Conservation (phyloP, 345 rosid genomes). For the Gynandropsis gynandra region DNA sequence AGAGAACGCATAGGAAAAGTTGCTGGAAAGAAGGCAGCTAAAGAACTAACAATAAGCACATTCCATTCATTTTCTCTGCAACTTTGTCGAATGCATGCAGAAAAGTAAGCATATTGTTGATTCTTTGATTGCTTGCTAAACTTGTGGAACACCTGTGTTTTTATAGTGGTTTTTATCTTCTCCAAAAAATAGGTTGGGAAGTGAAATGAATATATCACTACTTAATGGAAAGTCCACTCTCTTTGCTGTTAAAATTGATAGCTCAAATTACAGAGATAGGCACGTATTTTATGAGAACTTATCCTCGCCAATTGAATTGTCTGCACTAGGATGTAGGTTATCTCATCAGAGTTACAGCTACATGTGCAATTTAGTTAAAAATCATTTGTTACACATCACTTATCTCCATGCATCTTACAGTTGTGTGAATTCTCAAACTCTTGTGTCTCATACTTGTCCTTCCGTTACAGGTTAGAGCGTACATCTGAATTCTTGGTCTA, state of each 20-base stretch:
- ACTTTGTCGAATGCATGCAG: conserved; percentile 90
- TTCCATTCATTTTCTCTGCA: conserved; percentile 93
- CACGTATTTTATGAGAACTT: background rate
- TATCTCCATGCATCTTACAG: background rate
- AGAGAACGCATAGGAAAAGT: conserved; percentile 66
- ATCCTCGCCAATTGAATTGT: background rate
- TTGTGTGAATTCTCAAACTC: background rate
- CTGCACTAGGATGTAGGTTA: background rate
- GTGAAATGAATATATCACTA: background rate
- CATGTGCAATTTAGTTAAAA: conserved; percentile 1
- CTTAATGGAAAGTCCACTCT: background rate
- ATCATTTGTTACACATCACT: conserved; percentile 1
- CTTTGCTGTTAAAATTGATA: conserved; percentile 1
- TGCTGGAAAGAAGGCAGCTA: conserved; percentile 78
- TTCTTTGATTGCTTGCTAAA: conserved; percentile 2
- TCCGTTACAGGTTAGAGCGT: conserved; percentile 58
- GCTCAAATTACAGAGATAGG: background rate
- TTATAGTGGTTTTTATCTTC: conserved; percentile 3
- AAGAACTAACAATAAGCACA: conserved; percentile 79
- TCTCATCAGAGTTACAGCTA: background rate
- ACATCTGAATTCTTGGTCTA: conserved; percentile 77
- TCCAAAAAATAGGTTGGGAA: conserved; percentile 9
- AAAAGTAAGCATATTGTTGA: conserved; percentile 48
- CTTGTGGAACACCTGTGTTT: background rate
- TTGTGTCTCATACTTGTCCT: conserved; percentile 13